A percentile compares a stretch with the other conserved stretches of the same genome.
These are phyloP conservation scores for Xylaria sp. DNA, from an alignment of 2,329 filamentous ascomycete genomes.

Conservation along the genomic window DNA sequence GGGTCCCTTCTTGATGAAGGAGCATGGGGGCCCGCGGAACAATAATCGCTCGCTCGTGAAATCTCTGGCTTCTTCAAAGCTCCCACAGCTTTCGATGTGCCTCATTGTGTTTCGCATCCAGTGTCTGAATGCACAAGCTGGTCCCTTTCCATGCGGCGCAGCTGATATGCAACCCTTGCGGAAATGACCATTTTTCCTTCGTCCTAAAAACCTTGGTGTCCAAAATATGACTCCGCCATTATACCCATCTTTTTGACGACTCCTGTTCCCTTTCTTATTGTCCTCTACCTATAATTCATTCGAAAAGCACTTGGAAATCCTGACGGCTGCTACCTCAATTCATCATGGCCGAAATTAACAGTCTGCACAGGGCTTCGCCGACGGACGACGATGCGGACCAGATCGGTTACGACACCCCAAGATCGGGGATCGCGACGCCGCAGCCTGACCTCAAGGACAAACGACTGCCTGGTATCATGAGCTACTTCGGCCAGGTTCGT, in stretches of 20 bases:
- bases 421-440: constrained; percentile 91
- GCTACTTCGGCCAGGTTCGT: constrained; percentile 99
- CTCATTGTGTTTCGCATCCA: constrained; percentile 26
- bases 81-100: constrained; percentile 28
- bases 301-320: neutral
- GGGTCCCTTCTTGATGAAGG: constrained; percentile 41
- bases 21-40: constrained; percentile 38
- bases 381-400: constrained; percentile 80
- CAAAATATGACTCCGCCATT: constrained; percentile 34
- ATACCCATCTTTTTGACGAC: constrained; percentile 35
- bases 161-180: constrained; percentile 26
- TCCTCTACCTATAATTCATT: neutral
- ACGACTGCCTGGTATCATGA: constrained; percentile 93
- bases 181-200: constrained; percentile 30
- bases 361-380: constrained; percentile 63
- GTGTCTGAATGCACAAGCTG: constrained; percentile 26
- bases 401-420: constrained; percentile 85
- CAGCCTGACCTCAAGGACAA: constrained; percentile 95
- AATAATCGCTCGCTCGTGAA: constrained; percentile 44
- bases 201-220: constrained; percentile 23
- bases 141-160: constrained; percentile 26
- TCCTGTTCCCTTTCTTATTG: constrained; percentile 20
- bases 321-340: neutral
- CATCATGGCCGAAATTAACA: constrained; percentile 60
- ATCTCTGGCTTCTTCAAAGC: constrained; percentile 43